Evolutionary conservation across 1,284 basidiomycete genomes (phyloP), one percentile per base, ranked within the genome.

Genomic region (Heliocybe sulcata): DNA sequence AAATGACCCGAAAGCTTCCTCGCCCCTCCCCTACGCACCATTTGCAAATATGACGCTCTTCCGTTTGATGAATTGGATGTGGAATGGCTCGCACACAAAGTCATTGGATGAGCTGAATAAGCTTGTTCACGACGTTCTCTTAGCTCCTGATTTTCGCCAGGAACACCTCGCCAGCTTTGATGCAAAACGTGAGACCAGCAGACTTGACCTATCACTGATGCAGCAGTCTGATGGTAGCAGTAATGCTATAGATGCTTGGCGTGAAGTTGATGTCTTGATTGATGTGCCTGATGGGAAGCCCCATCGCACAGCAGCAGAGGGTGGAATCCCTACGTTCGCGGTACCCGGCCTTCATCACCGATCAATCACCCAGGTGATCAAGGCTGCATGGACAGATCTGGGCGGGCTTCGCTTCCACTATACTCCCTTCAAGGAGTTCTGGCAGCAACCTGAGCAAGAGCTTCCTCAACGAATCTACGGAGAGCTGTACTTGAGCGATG

Each of bases 401-500:
- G 20, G 20, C 1, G 48, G 55, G 1, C 45, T 53, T 2, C 2
- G 35, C 2, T 58, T 57, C 19, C 58, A 63, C 20, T 56, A 57
- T 14, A 26, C 31, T 8, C 57, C 59, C 1, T 61, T 59, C 49
- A 53, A 59, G 54, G 35, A 45, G 2, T 31, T 53, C 16, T 58
- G 60, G 55, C 20, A 51, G 25, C 50, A 10, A 8, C n/a, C n/a
- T n/a, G 9, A 8, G 6, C n/a, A 14, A 20, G 19, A 27, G 11
- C 23, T 58, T 6, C 4, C 14, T 54, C 29, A 69, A 52, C 61
- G 61, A 0, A 35, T 73, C 1, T 60, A 64, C 23, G 62, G 60
- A 1, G 71, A 75, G 51, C 29, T 73, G 0, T 75, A 70, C 47
- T 66, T 62, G 2, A 64, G 69, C 0, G 58, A 67, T 55, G 63